Conservation (phyloP, 768 basidiomycete genomes). For the Hortiboletus flavorubellus region DNA sequence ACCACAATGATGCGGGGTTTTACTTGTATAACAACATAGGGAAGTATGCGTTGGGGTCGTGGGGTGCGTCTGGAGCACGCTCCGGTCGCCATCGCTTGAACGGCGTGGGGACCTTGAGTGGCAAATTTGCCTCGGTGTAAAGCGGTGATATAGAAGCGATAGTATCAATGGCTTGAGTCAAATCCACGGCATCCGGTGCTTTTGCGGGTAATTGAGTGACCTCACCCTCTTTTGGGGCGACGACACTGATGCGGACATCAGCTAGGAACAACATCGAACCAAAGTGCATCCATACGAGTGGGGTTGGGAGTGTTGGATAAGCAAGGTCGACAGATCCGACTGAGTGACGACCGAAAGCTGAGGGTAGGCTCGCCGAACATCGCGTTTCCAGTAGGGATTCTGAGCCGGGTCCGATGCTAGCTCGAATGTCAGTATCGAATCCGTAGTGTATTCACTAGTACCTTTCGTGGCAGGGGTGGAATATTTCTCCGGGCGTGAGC, state of each 20-base stretch:
- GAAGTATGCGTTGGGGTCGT: conserved; percentile 78
- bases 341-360: conserved; percentile 88
- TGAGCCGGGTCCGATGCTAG: conserved; percentile 84
- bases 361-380: conserved; percentile 90
- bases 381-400: conserved; percentile 96
- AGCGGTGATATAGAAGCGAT: conserved; percentile 55
- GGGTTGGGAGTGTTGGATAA: conserved; percentile 72
- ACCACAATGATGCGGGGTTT: not conserved
- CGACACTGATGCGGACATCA: conserved; percentile 40
- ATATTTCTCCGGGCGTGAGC: conserved; percentile 82
- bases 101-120: conserved; percentile 68
- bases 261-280: not conserved
- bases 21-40: conserved; percentile 70
- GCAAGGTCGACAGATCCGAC: conserved; percentile 69
- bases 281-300: conserved; percentile 51
- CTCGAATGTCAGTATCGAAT: conserved; percentile 8
- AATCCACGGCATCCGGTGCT: conserved; percentile 47
- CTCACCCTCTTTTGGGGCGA: conserved; percentile 44
- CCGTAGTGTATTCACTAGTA: conserved; percentile 23
- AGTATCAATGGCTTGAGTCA: conserved; percentile 69
- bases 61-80: conserved; percentile 73
- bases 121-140: conserved; percentile 62
- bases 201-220: conserved; percentile 45
- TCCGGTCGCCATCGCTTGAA: conserved; percentile 74
- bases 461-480: conserved; percentile 88